Percentiles rank a stretch among this genome's conserved stretches.
Evolutionary conservation across 192 early-diverging fungal genomes (phyloP).

Genomic region (Backusella sp.): DNA sequence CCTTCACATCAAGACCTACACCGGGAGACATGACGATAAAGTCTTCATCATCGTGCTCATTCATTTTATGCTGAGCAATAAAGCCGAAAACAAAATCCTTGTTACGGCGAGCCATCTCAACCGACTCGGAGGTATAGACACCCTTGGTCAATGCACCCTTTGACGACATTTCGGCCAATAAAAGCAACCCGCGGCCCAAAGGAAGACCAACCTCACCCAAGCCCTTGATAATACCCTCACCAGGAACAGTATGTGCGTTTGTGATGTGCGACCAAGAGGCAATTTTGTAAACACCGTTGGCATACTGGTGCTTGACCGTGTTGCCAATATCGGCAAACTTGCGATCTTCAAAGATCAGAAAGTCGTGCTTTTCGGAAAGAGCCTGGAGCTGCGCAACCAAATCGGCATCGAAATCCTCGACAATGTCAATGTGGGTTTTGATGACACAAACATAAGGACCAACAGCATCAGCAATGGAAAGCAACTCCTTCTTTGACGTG

Average conservation of each 20-base stretch:
- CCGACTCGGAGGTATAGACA: conserved; percentile 80
- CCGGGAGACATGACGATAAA: conserved; percentile 97
- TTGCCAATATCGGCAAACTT: conserved; percentile 99
- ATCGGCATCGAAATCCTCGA: conserved; percentile 91
- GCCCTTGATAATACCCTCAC: conserved; percentile 94
- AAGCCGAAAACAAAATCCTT: conserved; percentile 95
- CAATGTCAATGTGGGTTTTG: conserved; percentile 97
- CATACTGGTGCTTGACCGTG: conserved; percentile 96
- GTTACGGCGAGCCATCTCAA: conserved; percentile 83
- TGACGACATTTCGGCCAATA: conserved; percentile 98
- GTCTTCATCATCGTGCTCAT: conserved; percentile 65
- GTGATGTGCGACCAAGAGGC: conserved; percentile 95
- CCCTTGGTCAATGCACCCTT: conserved; percentile 83
- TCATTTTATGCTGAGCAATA: conserved; percentile 76
- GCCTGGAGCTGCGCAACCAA: conserved; percentile 69
- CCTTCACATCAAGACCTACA: conserved; percentile 79
- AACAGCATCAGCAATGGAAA: conserved; percentile 81
- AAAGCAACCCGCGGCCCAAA: conserved; percentile 72
- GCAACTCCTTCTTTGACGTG: conserved; percentile 81
- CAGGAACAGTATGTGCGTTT: conserved; percentile 92
- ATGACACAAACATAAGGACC: conserved; percentile 96
- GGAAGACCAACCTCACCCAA: conserved; percentile 86
- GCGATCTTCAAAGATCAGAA: conserved; percentile 98
- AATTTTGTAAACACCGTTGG: conserved; percentile 87
- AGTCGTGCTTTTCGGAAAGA: conserved; percentile 85